Evolutionary conservation across 1,139 yeast genomes (phyloP).

Genomic region (Lipomyces yarrowii): DNA sequence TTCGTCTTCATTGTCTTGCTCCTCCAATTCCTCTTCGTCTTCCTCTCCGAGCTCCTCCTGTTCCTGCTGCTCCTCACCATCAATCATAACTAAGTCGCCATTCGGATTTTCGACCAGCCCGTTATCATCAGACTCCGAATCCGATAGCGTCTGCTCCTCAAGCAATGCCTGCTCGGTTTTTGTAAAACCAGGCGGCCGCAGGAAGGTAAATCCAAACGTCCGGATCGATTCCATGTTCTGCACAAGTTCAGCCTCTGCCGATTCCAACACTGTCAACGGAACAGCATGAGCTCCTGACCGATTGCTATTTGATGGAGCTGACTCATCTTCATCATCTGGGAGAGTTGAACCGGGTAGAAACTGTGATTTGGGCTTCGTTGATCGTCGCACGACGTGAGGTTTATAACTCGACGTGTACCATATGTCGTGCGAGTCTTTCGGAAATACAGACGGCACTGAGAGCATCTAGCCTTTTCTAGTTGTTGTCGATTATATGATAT

Average conservation of each 20-base stretch:
- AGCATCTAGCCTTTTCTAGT: constrained; percentile 13
- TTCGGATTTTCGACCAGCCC: constrained; percentile 27
- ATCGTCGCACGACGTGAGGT: constrained; percentile 17
- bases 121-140: constrained; percentile 21
- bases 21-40: constrained; percentile 11
- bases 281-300: neutral
- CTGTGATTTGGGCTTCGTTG: constrained; percentile 10
- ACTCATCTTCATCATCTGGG: constrained; percentile 12
- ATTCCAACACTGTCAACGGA: constrained; percentile 8
- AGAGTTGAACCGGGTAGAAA: constrained; percentile 13
- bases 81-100: constrained; percentile 19
- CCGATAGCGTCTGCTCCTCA: constrained; percentile 30
- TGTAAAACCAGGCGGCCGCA: constrained; percentile 30
- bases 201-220: constrained; percentile 26
- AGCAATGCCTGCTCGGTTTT: constrained; percentile 29
- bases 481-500: neutral
- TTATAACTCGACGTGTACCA: constrained; percentile 16
- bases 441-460: constrained; percentile 14
- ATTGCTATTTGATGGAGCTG: neutral
- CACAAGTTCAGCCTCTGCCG: constrained; percentile 16
- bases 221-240: constrained; percentile 19
- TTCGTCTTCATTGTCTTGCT: constrained; percentile 10
- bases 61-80: constrained; percentile 14
- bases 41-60: constrained; percentile 10
- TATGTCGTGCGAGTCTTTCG: constrained; percentile 14